A percentile compares a stretch with the other conserved stretches of the same genome.
Evolutionary conservation across 164 flowering plant species (phyloP).

Genomic region (Kalanchoe fedtschenkoi): DNA sequence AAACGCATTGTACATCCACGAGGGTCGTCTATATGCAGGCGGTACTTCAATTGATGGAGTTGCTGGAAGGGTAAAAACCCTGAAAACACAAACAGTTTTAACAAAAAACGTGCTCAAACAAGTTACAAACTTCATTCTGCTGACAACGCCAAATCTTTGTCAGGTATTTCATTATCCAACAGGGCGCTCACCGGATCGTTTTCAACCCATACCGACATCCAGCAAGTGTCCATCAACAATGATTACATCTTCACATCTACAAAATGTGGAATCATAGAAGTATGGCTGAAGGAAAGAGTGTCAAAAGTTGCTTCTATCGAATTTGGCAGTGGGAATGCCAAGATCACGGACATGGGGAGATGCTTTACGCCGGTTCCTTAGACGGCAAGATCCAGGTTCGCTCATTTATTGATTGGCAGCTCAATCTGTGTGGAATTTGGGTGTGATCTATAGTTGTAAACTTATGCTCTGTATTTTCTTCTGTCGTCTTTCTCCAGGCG

Average conservation of each 20-base stretch:
- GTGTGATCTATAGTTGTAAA: background rate
- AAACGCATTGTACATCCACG: slow-evolving; percentile 28
- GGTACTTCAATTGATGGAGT: slow-evolving; percentile 63
- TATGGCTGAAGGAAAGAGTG: slow-evolving; percentile 53
- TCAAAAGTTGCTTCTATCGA: slow-evolving; percentile 39
- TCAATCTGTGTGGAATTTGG: background rate
- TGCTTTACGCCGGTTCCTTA: slow-evolving; percentile 53
- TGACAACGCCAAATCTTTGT: background rate
- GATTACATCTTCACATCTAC: slow-evolving; percentile 55
- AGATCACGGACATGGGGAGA: slow-evolving; percentile 39
- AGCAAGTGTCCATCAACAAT: slow-evolving; percentile 28
- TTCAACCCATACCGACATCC: slow-evolving; percentile 40
- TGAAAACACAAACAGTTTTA: background rate
- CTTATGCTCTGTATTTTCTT: background rate
- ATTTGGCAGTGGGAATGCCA: slow-evolving; percentile 30
- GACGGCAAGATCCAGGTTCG: slow-evolving; percentile 68
- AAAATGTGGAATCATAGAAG: slow-evolving; percentile 54
- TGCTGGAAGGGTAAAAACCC: slow-evolving; percentile 55
- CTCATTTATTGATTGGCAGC: background rate
- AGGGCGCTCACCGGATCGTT: slow-evolving; percentile 35
- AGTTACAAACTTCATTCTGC: background rate
- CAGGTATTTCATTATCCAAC: slow-evolving; percentile 51
- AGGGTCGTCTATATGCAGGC: slow-evolving; percentile 37
- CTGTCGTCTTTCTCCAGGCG: slow-evolving; percentile 18
- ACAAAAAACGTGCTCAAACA: background rate